Base-by-base conservation (phyloP, 768 basidiomycete species). In the Strobilomyces dryophilus region DNA sequence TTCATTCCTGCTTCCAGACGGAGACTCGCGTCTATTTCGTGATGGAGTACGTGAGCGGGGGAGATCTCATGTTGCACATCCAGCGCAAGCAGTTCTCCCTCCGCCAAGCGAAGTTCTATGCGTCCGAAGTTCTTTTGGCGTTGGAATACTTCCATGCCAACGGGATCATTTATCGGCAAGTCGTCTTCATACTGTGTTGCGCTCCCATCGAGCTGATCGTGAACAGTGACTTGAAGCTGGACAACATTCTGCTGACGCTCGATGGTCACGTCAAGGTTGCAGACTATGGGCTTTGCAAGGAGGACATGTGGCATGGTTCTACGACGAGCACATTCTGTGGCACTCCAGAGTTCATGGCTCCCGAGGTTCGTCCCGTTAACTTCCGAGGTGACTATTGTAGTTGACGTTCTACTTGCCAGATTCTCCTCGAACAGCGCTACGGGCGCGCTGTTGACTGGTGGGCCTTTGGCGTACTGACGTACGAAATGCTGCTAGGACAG, bases 401-500 rank as follows among this genome's bases (percentile, higher is more conserved):
- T 14, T 61, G 60, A 59, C 45, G 18, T 27, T n/a, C 8, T 53
- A 31, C 10, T 15, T 56, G 32, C 29, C 14, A 98, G 95, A 99
- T 99, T 70, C 78, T 99, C 49, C 81, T 98, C n/a, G 97, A 99
- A 73, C 97, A 98, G 74, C 89, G 94, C 44, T 99, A 99, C 63
- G 95, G 94, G 9, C 92, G 94, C 37, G 95, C 97, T 11, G 97
- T 99, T 39, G 97, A 99, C 67, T 99, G 97, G 97, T 99, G 97
- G 97, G 97, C 97, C 11, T 98, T 98, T 68, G 97, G 97, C 58
- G 97, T 99, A 5, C 73, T 99, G 62, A 98, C 89, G 24, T 99
- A 99, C 68, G 97, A 99, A 74, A 99, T 99, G 97, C 73, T 99
- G 49, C 79, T 98, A 21, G 97, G 97, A 43, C 97, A 98, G 73